Percentiles rank a stretch among this genome's conserved stretches.
phyloP scores from a whole-genome alignment of 305 asterid species.

The Solanum chacoense region DNA sequence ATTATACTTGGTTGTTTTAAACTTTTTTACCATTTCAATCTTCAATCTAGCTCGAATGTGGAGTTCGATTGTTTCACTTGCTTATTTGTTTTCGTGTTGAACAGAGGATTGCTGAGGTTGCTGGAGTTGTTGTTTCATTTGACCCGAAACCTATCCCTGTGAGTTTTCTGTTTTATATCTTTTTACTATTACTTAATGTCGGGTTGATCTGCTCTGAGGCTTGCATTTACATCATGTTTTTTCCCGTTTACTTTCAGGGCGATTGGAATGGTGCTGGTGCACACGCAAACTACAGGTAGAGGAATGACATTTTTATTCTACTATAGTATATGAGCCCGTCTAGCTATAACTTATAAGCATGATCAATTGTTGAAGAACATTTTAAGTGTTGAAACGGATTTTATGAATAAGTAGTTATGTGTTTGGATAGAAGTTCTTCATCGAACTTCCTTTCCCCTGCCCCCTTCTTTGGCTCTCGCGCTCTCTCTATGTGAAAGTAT shows the following conservation, averaged over 20 bases:
- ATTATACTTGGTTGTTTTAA: not conserved
- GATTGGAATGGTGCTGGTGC: slow-evolving; percentile 98
- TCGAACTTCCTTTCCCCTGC: not conserved
- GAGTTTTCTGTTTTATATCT: not conserved
- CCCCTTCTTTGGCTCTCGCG: not conserved
- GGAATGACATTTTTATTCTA: not conserved
- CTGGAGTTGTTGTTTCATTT: slow-evolving; percentile 79
- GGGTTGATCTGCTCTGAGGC: not conserved
- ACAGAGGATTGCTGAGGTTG: slow-evolving; percentile 90
- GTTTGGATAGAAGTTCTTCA: not conserved
- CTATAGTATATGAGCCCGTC: not conserved
- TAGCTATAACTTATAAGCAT: too few relatives aligned
- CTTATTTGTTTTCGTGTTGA: not conserved
- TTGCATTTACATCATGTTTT: not conserved
- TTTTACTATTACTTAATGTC: not conserved
- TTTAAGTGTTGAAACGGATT: not conserved
- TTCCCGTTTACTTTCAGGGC: slow-evolving; percentile 28
- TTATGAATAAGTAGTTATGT: not conserved
- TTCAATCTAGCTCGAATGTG: not conserved
- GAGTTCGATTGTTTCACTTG: not conserved
- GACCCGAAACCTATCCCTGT: slow-evolving; percentile 88
- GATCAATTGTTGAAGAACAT: too few relatives aligned
- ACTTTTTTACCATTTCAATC: not conserved
- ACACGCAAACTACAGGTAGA: slow-evolving; percentile 76
- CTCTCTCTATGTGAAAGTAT: not conserved